phyloP scores from a whole-genome alignment of 2,329 filamentous ascomycete genomes.

The Trichoderma gracile region DNA sequence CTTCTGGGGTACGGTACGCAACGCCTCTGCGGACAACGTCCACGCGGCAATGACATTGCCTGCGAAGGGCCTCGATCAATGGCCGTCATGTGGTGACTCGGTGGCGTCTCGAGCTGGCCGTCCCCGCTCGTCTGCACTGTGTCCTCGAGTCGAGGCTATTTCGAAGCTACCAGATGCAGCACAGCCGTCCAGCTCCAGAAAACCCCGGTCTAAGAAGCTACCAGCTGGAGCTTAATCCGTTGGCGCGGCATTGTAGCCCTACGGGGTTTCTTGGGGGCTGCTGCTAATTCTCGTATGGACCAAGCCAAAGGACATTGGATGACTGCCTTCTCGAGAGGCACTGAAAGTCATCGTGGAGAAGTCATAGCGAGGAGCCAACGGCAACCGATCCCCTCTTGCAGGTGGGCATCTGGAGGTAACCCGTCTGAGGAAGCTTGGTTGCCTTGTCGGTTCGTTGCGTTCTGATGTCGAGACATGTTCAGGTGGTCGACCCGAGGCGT shows the following conservation, averaged over 20 bases:
- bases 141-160: constrained; percentile 20
- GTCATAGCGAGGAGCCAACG: too few species aligned
- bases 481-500: not conserved
- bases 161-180: constrained; percentile 1
- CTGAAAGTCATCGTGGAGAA: not conserved
- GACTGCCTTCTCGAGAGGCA: not conserved
- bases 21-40: constrained; percentile 8
- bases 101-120: constrained; percentile 14
- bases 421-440: too few species aligned
- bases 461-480: not conserved
- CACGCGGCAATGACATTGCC: constrained; percentile 20
- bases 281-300: not conserved
- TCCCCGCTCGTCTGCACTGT: constrained; percentile 20
- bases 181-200: not conserved
- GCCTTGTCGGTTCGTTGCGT: too few species aligned
- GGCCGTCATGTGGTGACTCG: constrained; percentile 23
- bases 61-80: constrained; percentile 4
- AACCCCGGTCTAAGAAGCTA: not conserved
- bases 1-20: not conserved
- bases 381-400: too few species aligned
- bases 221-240: constrained; percentile 18
- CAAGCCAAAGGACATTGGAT: not conserved
- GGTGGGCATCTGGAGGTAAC: too few species aligned
- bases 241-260: constrained; percentile 15
- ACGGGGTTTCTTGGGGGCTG: too few species aligned